Conservation (phyloP, 2,329 filamentous ascomycete species). For the Plectosphaerella plurivora region DNA sequence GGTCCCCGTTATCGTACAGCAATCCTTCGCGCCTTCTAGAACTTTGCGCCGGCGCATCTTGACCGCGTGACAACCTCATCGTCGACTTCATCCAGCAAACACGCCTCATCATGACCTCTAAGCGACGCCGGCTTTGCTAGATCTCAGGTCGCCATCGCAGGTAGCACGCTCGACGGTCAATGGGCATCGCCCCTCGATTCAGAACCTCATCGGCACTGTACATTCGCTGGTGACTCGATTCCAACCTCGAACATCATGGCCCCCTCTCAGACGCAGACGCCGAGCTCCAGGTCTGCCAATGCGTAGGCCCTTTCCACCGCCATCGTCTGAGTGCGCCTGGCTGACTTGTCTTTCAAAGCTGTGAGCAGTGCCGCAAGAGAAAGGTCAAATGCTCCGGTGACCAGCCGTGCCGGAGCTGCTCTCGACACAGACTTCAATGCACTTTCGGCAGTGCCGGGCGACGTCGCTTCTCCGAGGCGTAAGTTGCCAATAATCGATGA, state of each 20-base stretch:
- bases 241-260: slow-evolving; percentile 46
- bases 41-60: too few species aligned
- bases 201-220: too few species aligned
- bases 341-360: background rate
- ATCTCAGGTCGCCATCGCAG: too few species aligned
- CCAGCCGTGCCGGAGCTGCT: slow-evolving; percentile 26
- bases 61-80: too few species aligned
- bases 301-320: background rate
- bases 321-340: background rate
- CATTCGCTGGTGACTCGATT: slow-evolving; percentile 28
- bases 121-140: too few species aligned
- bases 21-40: too few species aligned
- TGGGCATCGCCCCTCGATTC: too few species aligned
- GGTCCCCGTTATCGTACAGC: too few species aligned
- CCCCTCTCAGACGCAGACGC: background rate
- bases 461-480: slow-evolving; percentile 10
- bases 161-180: too few species aligned
- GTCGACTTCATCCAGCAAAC: too few species aligned
- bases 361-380: background rate
- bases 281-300: background rate
- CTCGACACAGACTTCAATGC: slow-evolving; percentile 24
- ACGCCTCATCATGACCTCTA: too few species aligned
- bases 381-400: slow-evolving; percentile 28
- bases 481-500: background rate
- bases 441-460: slow-evolving; percentile 20